Percentiles rank a stretch among this genome's conserved stretches.
These are phyloP conservation scores for Penicillium sp. DNA, from an alignment of 2,329 filamentous ascomycete genomes.

Conservation along the genomic window DNA sequence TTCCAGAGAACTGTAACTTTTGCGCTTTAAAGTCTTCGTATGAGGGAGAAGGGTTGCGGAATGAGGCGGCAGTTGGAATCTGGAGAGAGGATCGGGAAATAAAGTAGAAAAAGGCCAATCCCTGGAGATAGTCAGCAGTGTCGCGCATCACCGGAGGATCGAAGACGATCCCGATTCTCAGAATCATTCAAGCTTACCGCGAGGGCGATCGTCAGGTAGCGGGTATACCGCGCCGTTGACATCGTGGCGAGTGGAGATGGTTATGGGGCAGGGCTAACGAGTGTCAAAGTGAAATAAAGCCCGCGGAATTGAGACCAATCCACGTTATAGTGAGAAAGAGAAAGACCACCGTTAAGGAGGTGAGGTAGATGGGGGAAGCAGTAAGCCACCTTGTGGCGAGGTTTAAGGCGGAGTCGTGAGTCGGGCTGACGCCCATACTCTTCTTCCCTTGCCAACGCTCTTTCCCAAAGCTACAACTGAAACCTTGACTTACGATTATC, in stretches of 20 bases:
- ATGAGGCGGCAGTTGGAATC: conserved; percentile 25
- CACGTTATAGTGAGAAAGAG: conserved; percentile 4
- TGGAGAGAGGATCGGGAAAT: conserved; percentile 60
- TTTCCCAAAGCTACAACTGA: too few relatives aligned
- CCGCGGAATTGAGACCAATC: conserved; percentile 8
- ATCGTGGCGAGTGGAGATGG: conserved; percentile 14
- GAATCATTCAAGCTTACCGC: conserved; percentile 55
- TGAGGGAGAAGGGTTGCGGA: conserved; percentile 10
- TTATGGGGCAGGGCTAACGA: conserved; percentile 6
- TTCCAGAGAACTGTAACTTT: conserved; percentile 37
- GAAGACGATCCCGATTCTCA: background rate
- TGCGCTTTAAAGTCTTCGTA: conserved; percentile 21
- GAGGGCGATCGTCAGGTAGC: conserved; percentile 71
- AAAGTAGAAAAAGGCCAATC: conserved; percentile 73
- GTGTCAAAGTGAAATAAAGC: conserved; percentile 10
- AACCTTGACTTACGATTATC: too few relatives aligned
- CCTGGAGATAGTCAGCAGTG: conserved; percentile 32
- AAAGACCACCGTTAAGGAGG: background rate
- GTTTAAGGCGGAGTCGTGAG: conserved; percentile 20
- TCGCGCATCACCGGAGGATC: background rate
- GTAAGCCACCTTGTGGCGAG: conserved; percentile 28
- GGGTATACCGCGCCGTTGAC: conserved; percentile 41
- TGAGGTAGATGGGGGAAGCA: background rate
- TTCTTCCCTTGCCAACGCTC: too few relatives aligned
- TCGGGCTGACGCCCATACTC: too few relatives aligned